phyloP scores from a whole-genome alignment of 2,329 filamentous ascomycete species.

The Botryotinia convoluta region DNA sequence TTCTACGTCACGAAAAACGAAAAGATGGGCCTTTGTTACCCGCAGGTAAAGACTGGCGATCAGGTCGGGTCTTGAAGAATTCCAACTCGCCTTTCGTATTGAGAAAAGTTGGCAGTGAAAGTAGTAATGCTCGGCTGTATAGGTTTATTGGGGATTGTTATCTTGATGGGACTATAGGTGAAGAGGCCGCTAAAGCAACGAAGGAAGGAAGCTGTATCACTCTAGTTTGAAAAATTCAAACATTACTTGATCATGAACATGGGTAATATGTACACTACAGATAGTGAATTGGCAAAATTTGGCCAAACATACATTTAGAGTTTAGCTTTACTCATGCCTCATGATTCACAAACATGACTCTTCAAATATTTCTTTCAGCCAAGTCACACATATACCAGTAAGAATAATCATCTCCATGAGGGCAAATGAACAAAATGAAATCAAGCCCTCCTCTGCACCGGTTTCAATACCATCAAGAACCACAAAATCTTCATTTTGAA shows the following conservation, averaged over 20 bases:
- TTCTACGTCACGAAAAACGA: neutral
- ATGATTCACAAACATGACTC: neutral
- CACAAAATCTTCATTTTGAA: neutral
- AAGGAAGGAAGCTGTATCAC: neutral
- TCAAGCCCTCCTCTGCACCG: neutral
- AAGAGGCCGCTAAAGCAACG: neutral
- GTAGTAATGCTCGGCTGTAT: neutral
- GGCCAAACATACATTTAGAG: neutral
- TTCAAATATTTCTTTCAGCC: neutral
- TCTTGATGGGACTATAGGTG: neutral
- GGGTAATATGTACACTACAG: neutral
- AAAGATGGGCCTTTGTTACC: neutral
- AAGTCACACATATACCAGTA: neutral
- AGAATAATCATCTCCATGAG: neutral
- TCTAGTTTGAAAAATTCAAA: neutral
- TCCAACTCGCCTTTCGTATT: too few species aligned
- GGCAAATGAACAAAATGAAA: neutral
- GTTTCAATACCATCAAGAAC: neutral
- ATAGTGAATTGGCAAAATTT: neutral
- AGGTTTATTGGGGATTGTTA: neutral
- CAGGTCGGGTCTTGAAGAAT: neutral
- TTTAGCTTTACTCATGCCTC: neutral
- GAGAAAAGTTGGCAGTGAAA: neutral
- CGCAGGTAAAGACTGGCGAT: neutral
- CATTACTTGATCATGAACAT: neutral